phyloP scores from a whole-genome alignment of 306 rosid species.

The Pterocarpus santalinus region DNA sequence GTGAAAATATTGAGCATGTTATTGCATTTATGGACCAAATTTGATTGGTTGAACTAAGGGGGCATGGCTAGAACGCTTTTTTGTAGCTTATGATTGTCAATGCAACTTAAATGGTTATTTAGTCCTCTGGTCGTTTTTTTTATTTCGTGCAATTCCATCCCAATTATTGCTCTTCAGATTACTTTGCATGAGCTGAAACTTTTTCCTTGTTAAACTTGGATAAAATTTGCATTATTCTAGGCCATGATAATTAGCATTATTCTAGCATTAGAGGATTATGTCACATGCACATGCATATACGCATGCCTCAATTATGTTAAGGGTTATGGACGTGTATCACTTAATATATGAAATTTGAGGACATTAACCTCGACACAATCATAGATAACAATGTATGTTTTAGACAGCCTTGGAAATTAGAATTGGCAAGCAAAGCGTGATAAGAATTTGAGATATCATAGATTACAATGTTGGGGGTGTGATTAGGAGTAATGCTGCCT shows the following conservation, averaged over 20 bases:
- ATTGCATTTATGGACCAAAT: slow-evolving; percentile 20
- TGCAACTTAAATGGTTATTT: no score
- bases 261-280: slow-evolving; percentile 10
- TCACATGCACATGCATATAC: slow-evolving; percentile 17
- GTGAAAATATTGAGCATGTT: slow-evolving; percentile 22
- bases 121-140: no score
- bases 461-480: background rate
- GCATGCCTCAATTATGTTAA: slow-evolving; percentile 31
- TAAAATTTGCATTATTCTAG: no score
- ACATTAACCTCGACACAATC: background rate
- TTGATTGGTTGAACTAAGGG: background rate
- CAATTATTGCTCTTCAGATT: no score
- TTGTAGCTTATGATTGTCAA: no score
- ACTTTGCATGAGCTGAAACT: no score
- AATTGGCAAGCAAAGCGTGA: background rate
- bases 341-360: slow-evolving; percentile 12
- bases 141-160: no score
- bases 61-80: no score
- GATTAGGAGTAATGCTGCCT: background rate
- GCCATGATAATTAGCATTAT: background rate
- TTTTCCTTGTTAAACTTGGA: no score
- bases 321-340: slow-evolving; percentile 1
- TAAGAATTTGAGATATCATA: background rate
- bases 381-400: background rate
- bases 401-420: background rate